Percentiles rank a stretch among this genome's conserved stretches.
Evolutionary conservation across 2,329 filamentous ascomycete genomes (phyloP).

Genomic region (Botryotinia convoluta): DNA sequence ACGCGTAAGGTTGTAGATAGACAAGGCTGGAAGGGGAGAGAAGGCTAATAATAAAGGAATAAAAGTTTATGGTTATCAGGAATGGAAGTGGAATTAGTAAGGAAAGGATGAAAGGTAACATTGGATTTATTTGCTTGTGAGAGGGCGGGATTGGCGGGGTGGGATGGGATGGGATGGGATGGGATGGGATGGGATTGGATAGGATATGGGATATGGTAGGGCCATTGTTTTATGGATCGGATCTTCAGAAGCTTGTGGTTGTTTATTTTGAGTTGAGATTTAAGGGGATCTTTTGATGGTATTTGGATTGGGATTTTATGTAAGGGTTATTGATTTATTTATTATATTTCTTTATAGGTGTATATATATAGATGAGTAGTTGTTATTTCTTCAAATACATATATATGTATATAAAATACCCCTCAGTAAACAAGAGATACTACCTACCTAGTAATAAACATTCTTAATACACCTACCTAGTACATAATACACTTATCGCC

Average conservation of each 20-base stretch:
- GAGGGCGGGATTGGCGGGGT: neutral
- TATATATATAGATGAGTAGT: neutral
- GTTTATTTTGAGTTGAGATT: conserved; percentile 2
- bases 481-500: neutral
- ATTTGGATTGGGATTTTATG: neutral
- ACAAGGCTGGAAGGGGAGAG: neutral
- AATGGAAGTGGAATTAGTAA: neutral
- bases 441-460: neutral
- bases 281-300: neutral
- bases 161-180: no score
- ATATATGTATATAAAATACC: neutral
- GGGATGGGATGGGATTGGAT: neutral
- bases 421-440: neutral
- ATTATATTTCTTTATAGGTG: neutral
- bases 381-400: no score
- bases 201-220: neutral
- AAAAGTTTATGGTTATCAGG: neutral
- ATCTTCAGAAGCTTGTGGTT: conserved; percentile 8
- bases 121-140: neutral
- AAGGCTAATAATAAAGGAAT: neutral
- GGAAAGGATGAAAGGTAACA: neutral
- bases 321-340: neutral
- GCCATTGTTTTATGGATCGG: neutral
- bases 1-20: neutral
- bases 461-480: neutral